Base-by-base conservation (phyloP, 2,329 filamentous ascomycete genomes). In the Ceratocystis lukuohia region DNA sequence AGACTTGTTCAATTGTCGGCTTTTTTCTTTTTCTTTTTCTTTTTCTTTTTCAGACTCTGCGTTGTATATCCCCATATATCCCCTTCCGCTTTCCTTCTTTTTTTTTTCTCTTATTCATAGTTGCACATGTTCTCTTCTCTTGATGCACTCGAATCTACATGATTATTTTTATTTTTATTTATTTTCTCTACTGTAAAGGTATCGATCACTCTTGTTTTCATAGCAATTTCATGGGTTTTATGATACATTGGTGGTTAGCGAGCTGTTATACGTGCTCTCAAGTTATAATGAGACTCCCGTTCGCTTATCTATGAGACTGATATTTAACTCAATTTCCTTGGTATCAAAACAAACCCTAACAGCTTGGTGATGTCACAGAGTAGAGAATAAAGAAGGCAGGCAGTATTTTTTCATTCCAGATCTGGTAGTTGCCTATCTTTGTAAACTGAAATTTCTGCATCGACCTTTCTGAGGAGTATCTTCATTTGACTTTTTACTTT, bases 1-100 rank as follows among this genome's bases (percentile, higher is more conserved):
- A 66, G 66, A 67, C 61, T 30, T 65, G 62, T 56, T 33, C 41
- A n/a, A 30, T 45, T 17, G 22, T 33, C 63, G 48, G 15, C n/a
- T 22, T 30, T 30, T 45, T 28, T 59, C 46, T 4, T 53, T 48
- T 53, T 22, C n/a, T 4, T 53, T 48, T 53, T 22, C n/a, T 37
- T 12, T 50, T 63, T 37, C 12, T 59, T 59, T n/a, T 33, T 5
- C 46, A 53, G 20, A 50, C 45, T 10, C 45, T 62, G 33, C 53
- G 30, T 30, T 37, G n/a, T 30, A 59, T 30, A 59, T 59, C 30
- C 12, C 30, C 8, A 28, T 22, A 33, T 59, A 59, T 30, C 56
- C 28, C 56, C 33, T 30, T 20, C 6, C 8, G 56, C 30, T 33
- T 7, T 7, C 37, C 37, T 59, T 59, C 3, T 6, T 25, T 15